These are phyloP conservation scores for Salvia hispanica DNA, from an alignment of 257 asterid species.

Conservation along the genomic window DNA sequence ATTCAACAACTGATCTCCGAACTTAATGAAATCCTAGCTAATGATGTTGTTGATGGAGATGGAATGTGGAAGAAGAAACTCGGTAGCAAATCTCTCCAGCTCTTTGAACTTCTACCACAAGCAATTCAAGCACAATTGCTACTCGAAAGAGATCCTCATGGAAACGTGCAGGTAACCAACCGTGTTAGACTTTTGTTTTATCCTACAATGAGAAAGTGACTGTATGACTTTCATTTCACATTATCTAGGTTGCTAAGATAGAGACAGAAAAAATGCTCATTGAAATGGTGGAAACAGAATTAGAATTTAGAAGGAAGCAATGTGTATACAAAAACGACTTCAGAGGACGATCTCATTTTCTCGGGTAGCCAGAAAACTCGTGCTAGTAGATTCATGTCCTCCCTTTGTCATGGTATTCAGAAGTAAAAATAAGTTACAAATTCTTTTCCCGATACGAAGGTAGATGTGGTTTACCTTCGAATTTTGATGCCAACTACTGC, in stretches of 20 bases:
- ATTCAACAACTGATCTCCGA: constrained; percentile 77
- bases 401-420: background rate
- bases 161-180: constrained; percentile 71
- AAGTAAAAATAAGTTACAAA: constrained; percentile 3
- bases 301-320: constrained; percentile 55
- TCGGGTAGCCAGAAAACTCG: constrained; percentile 49
- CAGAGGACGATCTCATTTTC: constrained; percentile 74
- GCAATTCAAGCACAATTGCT: constrained; percentile 81
- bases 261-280: constrained; percentile 67
- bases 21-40: constrained; percentile 78
- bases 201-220: too few relatives aligned
- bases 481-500: constrained; percentile 70
- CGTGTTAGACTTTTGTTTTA: too few relatives aligned
- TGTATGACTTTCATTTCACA: background rate
- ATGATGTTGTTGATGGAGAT: constrained; percentile 72
- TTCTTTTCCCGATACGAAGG: constrained; percentile 56
- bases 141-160: constrained; percentile 90
- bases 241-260: constrained; percentile 49
- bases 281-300: constrained; percentile 78
- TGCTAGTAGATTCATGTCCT: background rate
- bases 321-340: constrained; percentile 58
- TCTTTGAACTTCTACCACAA: constrained; percentile 67
- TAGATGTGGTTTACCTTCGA: constrained; percentile 81
- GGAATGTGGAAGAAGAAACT: constrained; percentile 82
- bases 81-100: constrained; percentile 57